Evolutionary conservation across 73 alveolate species (phyloP).

Genomic region (Paramecium sonneborni): DNA sequence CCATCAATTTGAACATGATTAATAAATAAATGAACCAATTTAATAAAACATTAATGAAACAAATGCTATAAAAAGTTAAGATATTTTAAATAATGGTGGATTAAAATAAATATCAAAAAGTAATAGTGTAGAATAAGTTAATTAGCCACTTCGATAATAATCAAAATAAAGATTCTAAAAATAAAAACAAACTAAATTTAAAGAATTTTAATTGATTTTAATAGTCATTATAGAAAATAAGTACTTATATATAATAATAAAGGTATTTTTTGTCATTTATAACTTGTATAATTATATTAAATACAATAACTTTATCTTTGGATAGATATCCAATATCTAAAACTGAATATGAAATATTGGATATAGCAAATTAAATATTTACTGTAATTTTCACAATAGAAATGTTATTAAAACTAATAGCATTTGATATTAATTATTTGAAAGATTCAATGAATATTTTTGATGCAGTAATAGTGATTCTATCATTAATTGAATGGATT

Average conservation of each 20-base stretch:
- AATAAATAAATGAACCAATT: background rate
- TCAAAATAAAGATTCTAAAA: background rate
- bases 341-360: constrained; percentile 21
- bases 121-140: background rate
- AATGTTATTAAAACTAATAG: constrained; percentile 63
- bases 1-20: background rate
- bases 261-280: background rate
- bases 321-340: constrained; percentile 70
- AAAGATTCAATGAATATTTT: constrained; percentile 63
- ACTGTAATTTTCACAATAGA: constrained; percentile 60
- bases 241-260: background rate
- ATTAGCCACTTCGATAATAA: background rate
- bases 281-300: background rate
- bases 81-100: background rate
- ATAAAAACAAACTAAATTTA: background rate
- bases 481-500: constrained; percentile 59
- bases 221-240: constrained; percentile 43
- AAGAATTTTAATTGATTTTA: background rate
- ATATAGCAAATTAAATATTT: constrained; percentile 48
- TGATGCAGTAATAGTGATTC: constrained; percentile 60
- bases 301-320: constrained; percentile 63
- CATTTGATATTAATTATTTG: constrained; percentile 54
- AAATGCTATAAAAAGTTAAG: background rate
- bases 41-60: background rate
- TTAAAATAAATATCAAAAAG: background rate